Evolutionary conservation across 73 alveolate species (phyloP).

Genomic region (Paramecium pentaurelia): DNA sequence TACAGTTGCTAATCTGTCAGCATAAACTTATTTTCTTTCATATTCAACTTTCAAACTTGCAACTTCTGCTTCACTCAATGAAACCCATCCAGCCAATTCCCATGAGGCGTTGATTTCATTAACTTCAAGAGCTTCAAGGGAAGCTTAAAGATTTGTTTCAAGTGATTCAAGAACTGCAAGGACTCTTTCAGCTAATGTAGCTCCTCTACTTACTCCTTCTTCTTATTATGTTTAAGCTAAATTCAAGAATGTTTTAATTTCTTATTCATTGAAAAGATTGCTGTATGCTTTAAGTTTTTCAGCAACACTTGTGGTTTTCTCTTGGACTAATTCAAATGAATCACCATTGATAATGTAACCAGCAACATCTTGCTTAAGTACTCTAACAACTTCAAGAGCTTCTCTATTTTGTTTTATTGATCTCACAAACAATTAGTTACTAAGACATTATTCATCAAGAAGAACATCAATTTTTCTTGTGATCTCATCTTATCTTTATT

Average conservation of each 20-base stretch:
- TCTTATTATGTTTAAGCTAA: neutral
- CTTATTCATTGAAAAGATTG: neutral
- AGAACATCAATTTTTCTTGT: neutral
- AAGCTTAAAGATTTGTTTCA: neutral
- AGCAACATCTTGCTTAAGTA: neutral
- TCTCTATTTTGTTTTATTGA: neutral
- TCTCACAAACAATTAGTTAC: conserved; percentile 9
- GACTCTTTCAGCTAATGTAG: conserved; percentile 39
- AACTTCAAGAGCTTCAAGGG: neutral
- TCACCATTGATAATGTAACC: conserved; percentile 17
- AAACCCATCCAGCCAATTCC: conserved; percentile 48
- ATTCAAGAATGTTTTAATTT: neutral
- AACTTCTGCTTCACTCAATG: conserved; percentile 29
- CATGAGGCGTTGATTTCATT: conserved; percentile 33
- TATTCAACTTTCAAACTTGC: neutral
- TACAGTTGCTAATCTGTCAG: conserved; percentile 39
- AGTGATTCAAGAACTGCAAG: neutral
- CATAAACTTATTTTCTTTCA: conserved; percentile 12
- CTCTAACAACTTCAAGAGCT: conserved; percentile 25
- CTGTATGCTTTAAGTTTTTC: neutral
- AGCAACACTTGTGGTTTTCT: neutral
- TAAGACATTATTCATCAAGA: neutral
- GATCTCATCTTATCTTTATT: conserved; percentile 21
- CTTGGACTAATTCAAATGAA: conserved; percentile 23
- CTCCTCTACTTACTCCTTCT: neutral